A percentile compares a stretch with the other conserved stretches of the same genome.
Evolutionary conservation across 2,329 filamentous ascomycete genomes (phyloP).

Genomic region (Ophiosphaerella herpotricha): DNA sequence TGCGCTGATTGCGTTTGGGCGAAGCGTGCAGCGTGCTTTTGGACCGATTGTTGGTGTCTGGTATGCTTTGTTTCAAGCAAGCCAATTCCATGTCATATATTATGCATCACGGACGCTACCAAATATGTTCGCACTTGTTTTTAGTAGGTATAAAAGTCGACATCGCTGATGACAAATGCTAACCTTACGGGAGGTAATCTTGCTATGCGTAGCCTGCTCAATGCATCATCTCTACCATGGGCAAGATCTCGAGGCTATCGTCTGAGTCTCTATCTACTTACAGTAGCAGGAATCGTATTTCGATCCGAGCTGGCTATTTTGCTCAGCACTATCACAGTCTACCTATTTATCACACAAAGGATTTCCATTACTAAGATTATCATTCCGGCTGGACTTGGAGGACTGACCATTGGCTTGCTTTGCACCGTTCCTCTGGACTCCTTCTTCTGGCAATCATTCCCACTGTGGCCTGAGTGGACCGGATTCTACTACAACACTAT

Average conservation of each 20-base stretch:
- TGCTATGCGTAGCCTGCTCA: constrained; percentile 60
- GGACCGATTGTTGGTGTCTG: constrained; percentile 72
- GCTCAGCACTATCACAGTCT: constrained; percentile 68
- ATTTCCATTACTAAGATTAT: constrained; percentile 62
- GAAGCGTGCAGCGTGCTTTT: constrained; percentile 67
- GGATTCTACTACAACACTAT: constrained; percentile 93
- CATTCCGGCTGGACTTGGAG: constrained; percentile 67
- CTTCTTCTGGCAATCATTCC: constrained; percentile 83
- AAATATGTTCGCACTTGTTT: constrained; percentile 92
- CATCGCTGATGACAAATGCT: background rate
- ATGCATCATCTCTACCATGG: constrained; percentile 48
- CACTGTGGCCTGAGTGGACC: constrained; percentile 85
- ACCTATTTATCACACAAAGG: constrained; percentile 63
- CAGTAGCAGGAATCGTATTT: constrained; percentile 81
- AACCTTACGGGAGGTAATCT: constrained; percentile 61
- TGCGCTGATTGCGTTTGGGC: constrained; percentile 69
- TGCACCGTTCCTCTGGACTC: constrained; percentile 80
- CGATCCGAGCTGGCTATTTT: constrained; percentile 87
- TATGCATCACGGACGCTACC: constrained; percentile 91
- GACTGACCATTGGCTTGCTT: constrained; percentile 68
- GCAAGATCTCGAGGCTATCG: constrained; percentile 57
- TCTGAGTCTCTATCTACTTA: constrained; percentile 73
- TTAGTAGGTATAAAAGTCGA: constrained; percentile 74
- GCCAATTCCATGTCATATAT: constrained; percentile 91
- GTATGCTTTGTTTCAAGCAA: constrained; percentile 77